Evolutionary conservation across 345 rosid species (phyloP).

Genomic region (Streptanthus diversifolius): DNA sequence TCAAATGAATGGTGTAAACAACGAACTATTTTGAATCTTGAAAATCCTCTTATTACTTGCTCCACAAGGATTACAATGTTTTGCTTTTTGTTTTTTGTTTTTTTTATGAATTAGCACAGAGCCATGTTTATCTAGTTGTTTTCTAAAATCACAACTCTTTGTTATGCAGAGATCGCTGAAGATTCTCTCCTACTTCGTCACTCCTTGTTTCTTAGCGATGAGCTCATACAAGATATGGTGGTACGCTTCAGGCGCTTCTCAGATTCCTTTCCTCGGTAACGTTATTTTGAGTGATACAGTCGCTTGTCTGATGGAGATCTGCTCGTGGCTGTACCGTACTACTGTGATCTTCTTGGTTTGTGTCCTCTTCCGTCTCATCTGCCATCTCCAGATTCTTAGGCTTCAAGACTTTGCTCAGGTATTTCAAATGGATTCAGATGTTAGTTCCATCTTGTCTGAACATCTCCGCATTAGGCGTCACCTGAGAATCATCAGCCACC

Average conservation of each 20-base stretch:
- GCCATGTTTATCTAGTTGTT: background rate
- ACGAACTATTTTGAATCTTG: background rate
- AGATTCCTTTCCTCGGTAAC: conserved; percentile 80
- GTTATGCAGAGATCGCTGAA: conserved; percentile 72
- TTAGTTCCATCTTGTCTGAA: conserved; percentile 63
- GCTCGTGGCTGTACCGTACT: conserved; percentile 89
- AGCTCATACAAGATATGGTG: conserved; percentile 92
- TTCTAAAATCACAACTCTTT: background rate
- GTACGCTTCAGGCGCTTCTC: conserved; percentile 92
- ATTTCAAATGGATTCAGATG: conserved; percentile 73
- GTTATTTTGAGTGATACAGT: conserved; percentile 69
- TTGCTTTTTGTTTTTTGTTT: no score
- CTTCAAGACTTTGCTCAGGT: conserved; percentile 79
- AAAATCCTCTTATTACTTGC: background rate
- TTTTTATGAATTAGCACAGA: background rate
- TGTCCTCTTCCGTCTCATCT: conserved; percentile 77
- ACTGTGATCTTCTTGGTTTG: conserved; percentile 78
- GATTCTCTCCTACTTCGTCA: conserved; percentile 62
- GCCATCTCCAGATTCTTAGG: conserved; percentile 90
- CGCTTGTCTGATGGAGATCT: conserved; percentile 77
- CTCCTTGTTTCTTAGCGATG: conserved; percentile 73
- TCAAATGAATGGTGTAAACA: background rate
- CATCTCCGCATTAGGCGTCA: conserved; percentile 85
- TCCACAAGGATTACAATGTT: background rate
- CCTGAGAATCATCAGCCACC: conserved; percentile 82